Percentiles rank a stretch among this genome's conserved stretches.
These are phyloP conservation scores for Parietichytrium sp. DNA, from an alignment of 108 stramenopile species.

Conservation along the genomic window DNA sequence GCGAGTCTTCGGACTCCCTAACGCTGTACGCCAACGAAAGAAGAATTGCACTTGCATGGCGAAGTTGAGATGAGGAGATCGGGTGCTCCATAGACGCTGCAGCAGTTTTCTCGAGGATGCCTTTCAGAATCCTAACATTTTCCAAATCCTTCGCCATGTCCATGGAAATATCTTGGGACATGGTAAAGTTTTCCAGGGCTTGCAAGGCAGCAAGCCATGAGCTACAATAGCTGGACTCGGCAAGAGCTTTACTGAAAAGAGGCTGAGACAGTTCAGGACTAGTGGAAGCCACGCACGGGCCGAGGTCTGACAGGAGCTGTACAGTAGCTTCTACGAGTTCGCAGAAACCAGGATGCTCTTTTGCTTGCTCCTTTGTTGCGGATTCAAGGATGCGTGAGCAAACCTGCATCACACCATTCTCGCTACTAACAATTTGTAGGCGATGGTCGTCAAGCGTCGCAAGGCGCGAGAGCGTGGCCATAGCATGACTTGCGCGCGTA, in stretches of 20 bases:
- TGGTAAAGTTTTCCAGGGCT: not conserved
- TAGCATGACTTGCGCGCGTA: not conserved
- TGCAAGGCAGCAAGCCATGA: not conserved
- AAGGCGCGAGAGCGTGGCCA: conserved; percentile 28
- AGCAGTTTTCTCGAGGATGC: no score
- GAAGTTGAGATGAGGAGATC: no score
- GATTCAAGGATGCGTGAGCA: conserved; percentile 11
- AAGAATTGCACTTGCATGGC: no score
- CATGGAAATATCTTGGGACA: not conserved
- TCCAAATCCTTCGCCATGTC: not conserved
- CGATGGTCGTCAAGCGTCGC: conserved; percentile 33
- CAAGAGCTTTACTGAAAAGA: not conserved
- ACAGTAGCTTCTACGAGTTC: not conserved
- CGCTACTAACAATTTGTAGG: not conserved
- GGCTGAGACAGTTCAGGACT: not conserved
- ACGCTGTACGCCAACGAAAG: no score
- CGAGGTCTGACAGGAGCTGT: conserved; percentile 3
- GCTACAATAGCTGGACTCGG: not conserved
- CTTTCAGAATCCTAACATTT: not conserved
- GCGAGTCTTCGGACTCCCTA: not conserved
- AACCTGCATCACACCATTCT: not conserved
- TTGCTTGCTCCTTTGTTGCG: not conserved
- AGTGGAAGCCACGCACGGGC: not conserved
- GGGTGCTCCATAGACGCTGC: no score
- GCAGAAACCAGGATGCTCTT: no score